Evolutionary conservation across 2,329 filamentous ascomycete genomes (phyloP), one percentile per base, ranked within the genome.

Genomic region (Xylariaceae sp.): DNA sequence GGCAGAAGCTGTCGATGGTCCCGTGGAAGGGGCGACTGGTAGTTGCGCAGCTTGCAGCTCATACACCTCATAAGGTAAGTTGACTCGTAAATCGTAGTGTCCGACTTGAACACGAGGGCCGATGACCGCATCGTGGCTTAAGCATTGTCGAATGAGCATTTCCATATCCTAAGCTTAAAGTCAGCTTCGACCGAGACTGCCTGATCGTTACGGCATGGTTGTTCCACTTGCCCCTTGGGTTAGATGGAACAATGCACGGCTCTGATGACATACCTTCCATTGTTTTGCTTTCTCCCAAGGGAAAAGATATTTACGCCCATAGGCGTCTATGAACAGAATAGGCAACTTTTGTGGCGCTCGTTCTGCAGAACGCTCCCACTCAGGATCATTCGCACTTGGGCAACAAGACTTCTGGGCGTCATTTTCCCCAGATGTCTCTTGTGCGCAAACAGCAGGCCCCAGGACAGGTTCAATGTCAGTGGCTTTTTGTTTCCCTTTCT

Each of bases 241-340:
- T 33, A 45, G 44, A 31, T 6, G 5, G 45, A 41, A 15, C 12
- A 18, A 27, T 27, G 7, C 22, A 27, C 7, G 22, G 4, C 7
- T 7, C 22, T 27, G 15, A 17, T 31, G 0, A 52, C 71, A 66
- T 72, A 82, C 80, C 69, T 75, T 71, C 81, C 81, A 85, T 2
- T 78, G 83, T 61, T 78, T 81, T 63, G 81, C 86, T 42, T 84
- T 66, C 54, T 84, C 76, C 68, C 80, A 86, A 6, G 83, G 83
- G 57, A 87, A 85, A 58, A 77, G 78, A 63, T 82, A 86, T 59
- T 83, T 84, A 51, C 83, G 72, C 27, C 81, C 81, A 33, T 86
- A 74, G 2, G 81, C 82, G 66, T 87, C 83, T 60, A 82, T 82
- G 65, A 84, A 85, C 53, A 80, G 80, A 62, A 86, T 78, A 7